These are phyloP conservation scores for Pyricularia sp. DNA, from an alignment of 2,329 filamentous ascomycete species.

Conservation along the genomic window DNA sequence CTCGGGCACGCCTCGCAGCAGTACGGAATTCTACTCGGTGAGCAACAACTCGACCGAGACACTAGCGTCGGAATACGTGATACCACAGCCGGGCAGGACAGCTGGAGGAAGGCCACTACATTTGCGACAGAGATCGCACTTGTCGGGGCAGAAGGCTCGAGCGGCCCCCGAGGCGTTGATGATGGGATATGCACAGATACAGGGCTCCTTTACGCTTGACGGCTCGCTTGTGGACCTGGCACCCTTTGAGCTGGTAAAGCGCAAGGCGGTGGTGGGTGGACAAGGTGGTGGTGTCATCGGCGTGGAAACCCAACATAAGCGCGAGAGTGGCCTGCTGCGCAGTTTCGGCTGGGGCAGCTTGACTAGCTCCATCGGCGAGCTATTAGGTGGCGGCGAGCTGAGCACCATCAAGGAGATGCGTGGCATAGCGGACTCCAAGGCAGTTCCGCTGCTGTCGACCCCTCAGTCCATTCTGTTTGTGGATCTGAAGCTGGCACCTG, in stretches of 20 bases:
- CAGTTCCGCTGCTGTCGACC: slow-evolving; percentile 85
- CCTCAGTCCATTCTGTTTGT: slow-evolving; percentile 95
- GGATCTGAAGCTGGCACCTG: slow-evolving; percentile 76
- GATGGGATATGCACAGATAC: slow-evolving; percentile 96
- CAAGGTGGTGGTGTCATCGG: slow-evolving; percentile 74
- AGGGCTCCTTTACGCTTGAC: slow-evolving; percentile 85
- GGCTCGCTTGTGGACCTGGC: slow-evolving; percentile 82
- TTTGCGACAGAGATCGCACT: slow-evolving; percentile 34
- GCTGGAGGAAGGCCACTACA: slow-evolving; percentile 31
- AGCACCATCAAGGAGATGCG: slow-evolving; percentile 96
- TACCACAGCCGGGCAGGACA: slow-evolving; percentile 32
- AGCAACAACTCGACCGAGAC: slow-evolving; percentile 96
- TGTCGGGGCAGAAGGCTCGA: slow-evolving; percentile 26
- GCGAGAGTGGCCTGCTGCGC: slow-evolving; percentile 70
- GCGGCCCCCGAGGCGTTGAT: slow-evolving; percentile 69
- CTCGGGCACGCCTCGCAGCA: slow-evolving; percentile 75
- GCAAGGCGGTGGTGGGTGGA: slow-evolving; percentile 81
- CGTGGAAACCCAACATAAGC: slow-evolving; percentile 57
- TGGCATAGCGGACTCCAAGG: slow-evolving; percentile 73
- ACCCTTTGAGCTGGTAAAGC: slow-evolving; percentile 91
- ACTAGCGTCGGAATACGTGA: slow-evolving; percentile 76
- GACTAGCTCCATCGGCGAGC: slow-evolving; percentile 76
- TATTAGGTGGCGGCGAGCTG: slow-evolving; percentile 78
- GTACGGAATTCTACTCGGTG: slow-evolving; percentile 87
- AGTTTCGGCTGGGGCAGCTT: slow-evolving; percentile 83